Evolutionary conservation across 176 grass and related monocot genomes (phyloP), one percentile per base, ranked within the genome.

Genomic region (Lolium rigidum): DNA sequence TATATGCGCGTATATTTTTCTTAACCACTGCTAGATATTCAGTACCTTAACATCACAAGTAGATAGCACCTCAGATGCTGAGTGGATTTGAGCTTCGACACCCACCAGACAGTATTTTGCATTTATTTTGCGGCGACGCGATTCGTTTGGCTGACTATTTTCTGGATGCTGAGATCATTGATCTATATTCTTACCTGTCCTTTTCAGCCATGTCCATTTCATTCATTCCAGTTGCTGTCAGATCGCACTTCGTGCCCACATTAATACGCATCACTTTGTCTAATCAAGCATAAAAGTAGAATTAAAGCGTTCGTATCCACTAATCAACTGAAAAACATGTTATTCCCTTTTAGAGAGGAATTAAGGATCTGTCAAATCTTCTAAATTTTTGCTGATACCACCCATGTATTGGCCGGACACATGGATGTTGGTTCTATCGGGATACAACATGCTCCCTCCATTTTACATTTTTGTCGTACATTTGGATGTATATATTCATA

Each of bases 71-170:
- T 20, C 54, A 44, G 2, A 38, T 77, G 60, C 51, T 83, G 59
- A 58, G 80, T 83, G 62, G 62, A 38, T 70, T 35, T 2, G 31
- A 59, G 39, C 50, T 61, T 59, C 54, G 24, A 50, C n/a, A n/a
- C 37, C 60, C 80, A 82, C 50, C 59, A 9, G 21, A 16, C 20
- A 81, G 3, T 15, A 64, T 47, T 43, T 28, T 18, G 9, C 7
- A 17, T 82, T 69, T 17, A 16, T 58, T 87, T 75, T 87, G 70
- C 7, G 31, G 86, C 60, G 49, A 82, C 63, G 14, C 21, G 35
- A 75, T 65, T 75, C 16, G 26, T 44, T 24, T 56, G 48, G 4
- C 4, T 17, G 58, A 56, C n/a, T 56, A 14, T 64, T 63, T 58
- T 60, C 57, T 75, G 26, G 15, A 75, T 75, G 69, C 7, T 56